Evolutionary conservation across 352 stramenopile species (phyloP).

Genomic region (Pythium coloratum): DNA sequence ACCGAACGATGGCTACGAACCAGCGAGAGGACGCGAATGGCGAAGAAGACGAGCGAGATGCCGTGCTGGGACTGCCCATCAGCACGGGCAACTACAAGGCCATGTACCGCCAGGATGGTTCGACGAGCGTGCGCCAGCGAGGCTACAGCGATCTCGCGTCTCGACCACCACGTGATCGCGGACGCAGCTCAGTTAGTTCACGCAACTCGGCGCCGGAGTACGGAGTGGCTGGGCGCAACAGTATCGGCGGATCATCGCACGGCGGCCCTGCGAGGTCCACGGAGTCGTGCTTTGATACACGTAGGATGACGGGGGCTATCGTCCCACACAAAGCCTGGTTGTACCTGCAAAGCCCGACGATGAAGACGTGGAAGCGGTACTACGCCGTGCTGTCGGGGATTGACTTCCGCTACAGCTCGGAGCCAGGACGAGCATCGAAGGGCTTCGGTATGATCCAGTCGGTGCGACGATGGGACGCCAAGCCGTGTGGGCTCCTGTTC

Average conservation of each 20-base stretch:
- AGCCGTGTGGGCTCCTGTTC: slow-evolving; percentile 51
- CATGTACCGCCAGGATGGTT: slow-evolving; percentile 24
- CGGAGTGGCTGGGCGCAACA: slow-evolving; percentile 9
- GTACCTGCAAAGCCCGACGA: slow-evolving; percentile 56
- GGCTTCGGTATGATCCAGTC: slow-evolving; percentile 62
- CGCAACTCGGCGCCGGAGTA: slow-evolving; percentile 22
- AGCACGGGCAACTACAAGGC: slow-evolving; percentile 61
- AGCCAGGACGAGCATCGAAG: slow-evolving; percentile 58
- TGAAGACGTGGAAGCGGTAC: slow-evolving; percentile 72
- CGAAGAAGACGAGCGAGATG: slow-evolving; percentile 27
- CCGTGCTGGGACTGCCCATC: slow-evolving; percentile 60
- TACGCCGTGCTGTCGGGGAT: slow-evolving; percentile 67
- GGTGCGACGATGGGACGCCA: slow-evolving; percentile 41
- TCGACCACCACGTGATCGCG: slow-evolving; percentile 18
- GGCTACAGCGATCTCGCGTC: slow-evolving; percentile 62
- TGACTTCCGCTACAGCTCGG: slow-evolving; percentile 78
- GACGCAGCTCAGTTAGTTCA: slow-evolving; percentile 33
- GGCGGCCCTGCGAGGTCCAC: slow-evolving; percentile 5
- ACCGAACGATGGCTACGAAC: slow-evolving; percentile 14
- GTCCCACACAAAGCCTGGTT: slow-evolving; percentile 70
- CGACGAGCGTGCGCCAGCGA: slow-evolving; percentile 29
- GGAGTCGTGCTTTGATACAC: slow-evolving; percentile 70
- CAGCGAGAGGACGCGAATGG: slow-evolving; percentile 16
- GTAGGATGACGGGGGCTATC: slow-evolving; percentile 48
- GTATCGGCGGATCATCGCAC: slow-evolving; percentile 24